phyloP scores from a whole-genome alignment of 805 yeast species.

The Kazachstania martiniae region DNA sequence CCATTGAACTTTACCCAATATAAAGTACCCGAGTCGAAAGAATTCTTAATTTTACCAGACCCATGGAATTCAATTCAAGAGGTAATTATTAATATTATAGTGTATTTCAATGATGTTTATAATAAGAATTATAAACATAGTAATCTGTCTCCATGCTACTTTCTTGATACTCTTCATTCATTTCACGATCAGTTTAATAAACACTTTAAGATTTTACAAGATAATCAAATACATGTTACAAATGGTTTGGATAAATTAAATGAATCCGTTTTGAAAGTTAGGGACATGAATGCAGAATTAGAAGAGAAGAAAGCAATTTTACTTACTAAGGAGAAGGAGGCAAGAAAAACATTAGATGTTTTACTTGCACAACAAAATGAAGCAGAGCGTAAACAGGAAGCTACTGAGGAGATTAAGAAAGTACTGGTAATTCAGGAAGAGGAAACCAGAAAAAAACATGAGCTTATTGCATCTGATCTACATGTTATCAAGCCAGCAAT shows the following conservation, averaged over 20 bases:
- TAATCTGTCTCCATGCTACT: conserved; percentile 41
- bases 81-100: conserved; percentile 36
- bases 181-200: conserved; percentile 34
- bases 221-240: conserved; percentile 58
- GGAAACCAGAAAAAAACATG: conserved; percentile 44
- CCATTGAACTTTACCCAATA: conserved; percentile 45
- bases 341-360: conserved; percentile 55
- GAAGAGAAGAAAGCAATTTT: conserved; percentile 43
- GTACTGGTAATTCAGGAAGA: conserved; percentile 59
- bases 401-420: conserved; percentile 64
- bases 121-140: conserved; percentile 1
- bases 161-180: conserved; percentile 37
- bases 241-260: conserved; percentile 64
- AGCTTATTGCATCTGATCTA: conserved; percentile 50
- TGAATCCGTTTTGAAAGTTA: conserved; percentile 68
- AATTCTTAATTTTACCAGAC: too few relatives aligned
- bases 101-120: conserved; percentile 34
- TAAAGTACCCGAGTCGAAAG: conserved; percentile 23
- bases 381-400: conserved; percentile 82
- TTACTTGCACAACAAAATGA: conserved; percentile 84
- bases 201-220: conserved; percentile 43
- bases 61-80: conserved; percentile 28
- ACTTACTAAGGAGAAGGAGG: conserved; percentile 50
- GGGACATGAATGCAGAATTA: conserved; percentile 43
- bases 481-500: conserved; percentile 76